Percentiles rank a stretch among this genome's conserved stretches.
These are phyloP conservation scores for Aspergillus ellipticus DNA, from an alignment of 495 filamentous ascomycete genomes.

Conservation along the genomic window DNA sequence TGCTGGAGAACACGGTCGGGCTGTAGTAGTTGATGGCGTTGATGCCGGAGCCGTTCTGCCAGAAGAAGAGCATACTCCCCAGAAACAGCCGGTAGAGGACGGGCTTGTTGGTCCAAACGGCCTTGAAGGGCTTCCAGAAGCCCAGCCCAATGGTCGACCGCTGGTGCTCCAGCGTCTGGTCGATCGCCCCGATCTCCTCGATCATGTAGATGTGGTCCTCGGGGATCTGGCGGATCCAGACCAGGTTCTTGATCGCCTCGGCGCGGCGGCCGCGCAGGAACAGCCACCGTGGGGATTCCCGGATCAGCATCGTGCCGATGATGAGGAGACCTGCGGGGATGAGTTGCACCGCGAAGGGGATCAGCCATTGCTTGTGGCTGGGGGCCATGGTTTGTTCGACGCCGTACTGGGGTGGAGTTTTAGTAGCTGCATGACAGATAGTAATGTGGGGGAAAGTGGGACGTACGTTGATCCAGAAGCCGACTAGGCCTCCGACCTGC, in stretches of 20 bases:
- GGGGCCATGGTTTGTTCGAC: slow-evolving; percentile 30
- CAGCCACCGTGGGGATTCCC: slow-evolving; percentile 60
- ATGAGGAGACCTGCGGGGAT: slow-evolving; percentile 50
- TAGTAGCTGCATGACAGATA: too few species aligned
- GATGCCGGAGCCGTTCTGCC: slow-evolving; percentile 66
- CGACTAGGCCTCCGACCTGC: slow-evolving; percentile 70
- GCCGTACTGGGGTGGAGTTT: slow-evolving; percentile 34
- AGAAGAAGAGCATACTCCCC: slow-evolving; percentile 63
- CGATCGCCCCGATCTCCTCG: slow-evolving; percentile 63
- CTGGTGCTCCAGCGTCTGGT: slow-evolving; percentile 59
- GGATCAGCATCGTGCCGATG: slow-evolving; percentile 44
- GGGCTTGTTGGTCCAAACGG: slow-evolving; percentile 48
- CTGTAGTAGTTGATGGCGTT: slow-evolving; percentile 69
- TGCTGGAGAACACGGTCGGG: slow-evolving; percentile 57
- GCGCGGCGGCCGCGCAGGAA: slow-evolving; percentile 47
- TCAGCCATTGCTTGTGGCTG: slow-evolving; percentile 49
- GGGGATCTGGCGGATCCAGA: slow-evolving; percentile 61
- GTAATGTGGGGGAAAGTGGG: background rate
- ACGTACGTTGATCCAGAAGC: slow-evolving; percentile 66
- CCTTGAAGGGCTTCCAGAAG: slow-evolving; percentile 67
- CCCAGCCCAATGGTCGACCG: slow-evolving; percentile 55
- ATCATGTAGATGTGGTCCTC: slow-evolving; percentile 62
- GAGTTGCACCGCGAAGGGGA: slow-evolving; percentile 56
- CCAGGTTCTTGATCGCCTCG: slow-evolving; percentile 55
- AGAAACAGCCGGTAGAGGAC: slow-evolving; percentile 67